phyloP scores from a whole-genome alignment of 148 eudicot species.

The Camellia lanceoleosa region DNA sequence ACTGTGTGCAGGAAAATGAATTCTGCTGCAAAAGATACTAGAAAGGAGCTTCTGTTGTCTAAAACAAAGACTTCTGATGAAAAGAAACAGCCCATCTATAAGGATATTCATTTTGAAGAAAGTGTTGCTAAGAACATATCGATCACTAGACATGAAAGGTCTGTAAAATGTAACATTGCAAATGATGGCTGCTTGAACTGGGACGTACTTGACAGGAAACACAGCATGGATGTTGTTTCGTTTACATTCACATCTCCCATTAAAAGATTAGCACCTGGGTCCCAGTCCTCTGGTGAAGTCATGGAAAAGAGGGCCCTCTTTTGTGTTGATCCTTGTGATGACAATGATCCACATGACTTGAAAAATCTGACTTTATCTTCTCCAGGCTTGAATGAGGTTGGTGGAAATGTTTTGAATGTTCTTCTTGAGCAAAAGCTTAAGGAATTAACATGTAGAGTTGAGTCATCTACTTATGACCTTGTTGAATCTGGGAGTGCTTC shows the following conservation, averaged over 20 bases:
- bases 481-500: constrained; percentile 30
- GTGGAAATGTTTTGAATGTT: constrained; percentile 71
- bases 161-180: constrained; percentile 42
- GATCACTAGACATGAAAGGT: constrained; percentile 36
- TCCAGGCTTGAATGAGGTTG: constrained; percentile 44
- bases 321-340: constrained; percentile 22
- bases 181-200: constrained; percentile 33
- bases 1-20: constrained; percentile 34
- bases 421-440: constrained; percentile 89
- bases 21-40: constrained; percentile 30
- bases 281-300: constrained; percentile 34
- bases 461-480: constrained; percentile 36
- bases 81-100: constrained; percentile 35
- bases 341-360: constrained; percentile 30
- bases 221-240: constrained; percentile 76
- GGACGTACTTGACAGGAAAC: constrained; percentile 49
- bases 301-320: constrained; percentile 25
- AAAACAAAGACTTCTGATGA: constrained; percentile 47
- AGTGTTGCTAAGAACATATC: constrained; percentile 23
- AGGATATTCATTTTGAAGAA: constrained; percentile 30
- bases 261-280: constrained; percentile 46
- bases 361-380: constrained; percentile 34
- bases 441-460: constrained; percentile 77
- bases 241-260: constrained; percentile 97
- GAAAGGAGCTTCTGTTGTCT: constrained; percentile 37